Conservation (phyloP, 2,329 filamentous ascomycete species). For the Ophiocordyceps camponoti-saundersi region DNA sequence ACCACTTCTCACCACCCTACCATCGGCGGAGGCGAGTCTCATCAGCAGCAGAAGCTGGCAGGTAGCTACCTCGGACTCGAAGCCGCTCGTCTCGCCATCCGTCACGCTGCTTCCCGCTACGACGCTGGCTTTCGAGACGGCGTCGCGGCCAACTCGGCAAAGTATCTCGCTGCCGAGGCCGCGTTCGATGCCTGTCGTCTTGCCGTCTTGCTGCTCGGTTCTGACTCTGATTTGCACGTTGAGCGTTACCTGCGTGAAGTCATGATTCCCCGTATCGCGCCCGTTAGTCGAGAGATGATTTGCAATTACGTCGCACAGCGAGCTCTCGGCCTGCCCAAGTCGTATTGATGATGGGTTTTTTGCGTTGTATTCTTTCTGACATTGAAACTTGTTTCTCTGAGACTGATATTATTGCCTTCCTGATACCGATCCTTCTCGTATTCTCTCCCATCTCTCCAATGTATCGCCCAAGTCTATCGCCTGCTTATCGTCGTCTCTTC, state of each 20-base stretch:
- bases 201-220: slow-evolving; percentile 43
- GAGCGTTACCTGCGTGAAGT: slow-evolving; percentile 49
- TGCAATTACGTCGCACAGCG: slow-evolving; percentile 57
- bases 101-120: slow-evolving; percentile 47
- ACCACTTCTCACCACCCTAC: slow-evolving; percentile 47
- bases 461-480: no score
- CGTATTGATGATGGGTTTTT: neutral
- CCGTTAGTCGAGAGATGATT: slow-evolving; percentile 56
- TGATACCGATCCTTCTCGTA: no score
- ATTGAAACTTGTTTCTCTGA: neutral
- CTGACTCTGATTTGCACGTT: slow-evolving; percentile 46
- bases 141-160: slow-evolving; percentile 51
- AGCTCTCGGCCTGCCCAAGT: slow-evolving; percentile 38
- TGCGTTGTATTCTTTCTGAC: no score
- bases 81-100: slow-evolving; percentile 46
- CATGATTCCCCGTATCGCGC: slow-evolving; percentile 46
- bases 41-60: slow-evolving; percentile 47
- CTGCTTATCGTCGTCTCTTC: no score
- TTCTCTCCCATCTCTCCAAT: no score
- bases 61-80: slow-evolving; percentile 50
- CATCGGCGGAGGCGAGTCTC: slow-evolving; percentile 48
- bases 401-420: no score
- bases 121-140: slow-evolving; percentile 39
- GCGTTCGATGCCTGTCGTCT: slow-evolving; percentile 45
- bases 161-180: slow-evolving; percentile 51